Conservation (phyloP, 139 green algal species). For the Trebouxia sp. region DNA sequence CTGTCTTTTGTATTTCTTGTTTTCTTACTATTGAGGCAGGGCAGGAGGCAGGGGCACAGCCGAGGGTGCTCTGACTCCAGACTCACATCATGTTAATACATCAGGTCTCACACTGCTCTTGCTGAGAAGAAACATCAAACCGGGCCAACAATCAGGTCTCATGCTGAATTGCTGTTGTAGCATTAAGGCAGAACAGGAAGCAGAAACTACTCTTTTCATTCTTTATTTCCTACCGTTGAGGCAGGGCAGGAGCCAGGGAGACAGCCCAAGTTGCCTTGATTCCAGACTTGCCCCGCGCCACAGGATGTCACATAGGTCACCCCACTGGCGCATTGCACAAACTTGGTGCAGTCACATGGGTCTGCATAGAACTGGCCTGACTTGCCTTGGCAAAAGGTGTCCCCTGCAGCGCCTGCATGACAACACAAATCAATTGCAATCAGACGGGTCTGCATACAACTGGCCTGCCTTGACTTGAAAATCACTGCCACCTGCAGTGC, state of each 20-base stretch:
- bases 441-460: background rate
- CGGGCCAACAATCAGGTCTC: too few relatives aligned
- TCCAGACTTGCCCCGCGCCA: background rate
- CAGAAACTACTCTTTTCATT: too few relatives aligned
- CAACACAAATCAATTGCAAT: background rate
- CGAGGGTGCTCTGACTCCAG: too few relatives aligned
- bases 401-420: background rate
- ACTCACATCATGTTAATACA: too few relatives aligned
- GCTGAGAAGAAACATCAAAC: too few relatives aligned
- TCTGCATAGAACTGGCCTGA: background rate
- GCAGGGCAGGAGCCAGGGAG: background rate
- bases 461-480: background rate
- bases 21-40: too few relatives aligned
- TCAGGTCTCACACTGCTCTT: too few relatives aligned
- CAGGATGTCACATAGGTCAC: background rate
- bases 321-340: background rate
- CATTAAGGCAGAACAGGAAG: too few relatives aligned
- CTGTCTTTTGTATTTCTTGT: too few relatives aligned
- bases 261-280: background rate
- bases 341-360: background rate
- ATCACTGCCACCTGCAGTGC: background rate
- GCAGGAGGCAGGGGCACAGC: too few relatives aligned
- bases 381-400: conserved; percentile 11
- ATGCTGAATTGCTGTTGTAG: too few relatives aligned
- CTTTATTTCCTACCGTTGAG: background rate